phyloP scores from a whole-genome alignment of 805 yeast genomes.

The Candida incommunis region DNA sequence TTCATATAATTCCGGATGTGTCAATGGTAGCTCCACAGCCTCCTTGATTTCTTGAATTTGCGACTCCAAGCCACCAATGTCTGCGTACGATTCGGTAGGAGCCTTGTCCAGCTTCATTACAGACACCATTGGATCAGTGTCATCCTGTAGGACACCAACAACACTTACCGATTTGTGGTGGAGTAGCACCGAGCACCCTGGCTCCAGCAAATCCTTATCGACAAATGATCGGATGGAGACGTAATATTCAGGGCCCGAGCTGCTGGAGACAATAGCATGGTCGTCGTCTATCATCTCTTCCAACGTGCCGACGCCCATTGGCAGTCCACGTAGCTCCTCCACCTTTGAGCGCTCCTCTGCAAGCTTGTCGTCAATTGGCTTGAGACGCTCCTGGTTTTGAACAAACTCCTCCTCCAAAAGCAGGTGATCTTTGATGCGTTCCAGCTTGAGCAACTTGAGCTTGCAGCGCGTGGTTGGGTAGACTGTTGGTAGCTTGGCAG shows the following conservation, averaged over 20 bases:
- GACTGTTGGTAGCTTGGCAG: constrained; percentile 76
- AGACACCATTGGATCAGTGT: constrained; percentile 93
- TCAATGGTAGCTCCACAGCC: constrained; percentile 87
- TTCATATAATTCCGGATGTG: constrained; percentile 93
- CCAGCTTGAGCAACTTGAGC: constrained; percentile 78
- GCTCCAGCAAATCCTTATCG: constrained; percentile 89
- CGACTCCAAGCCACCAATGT: constrained; percentile 88
- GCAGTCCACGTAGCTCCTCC: constrained; percentile 91
- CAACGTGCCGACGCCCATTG: constrained; percentile 90
- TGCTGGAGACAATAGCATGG: constrained; percentile 93
- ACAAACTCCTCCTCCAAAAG: constrained; percentile 93
- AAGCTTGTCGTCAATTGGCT: constrained; percentile 92
- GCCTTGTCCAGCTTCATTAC: constrained; percentile 97
- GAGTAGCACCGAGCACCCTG: constrained; percentile 88
- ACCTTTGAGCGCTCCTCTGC: constrained; percentile 92
- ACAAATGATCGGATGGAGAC: constrained; percentile 93
- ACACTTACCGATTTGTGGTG: constrained; percentile 93
- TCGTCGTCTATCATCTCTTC: constrained; percentile 98
- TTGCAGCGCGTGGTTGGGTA: constrained; percentile 90
- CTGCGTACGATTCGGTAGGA: constrained; percentile 93
- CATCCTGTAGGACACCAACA: constrained; percentile 97
- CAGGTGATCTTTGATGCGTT: constrained; percentile 91
- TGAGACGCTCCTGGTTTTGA: constrained; percentile 83
- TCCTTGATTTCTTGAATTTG: constrained; percentile 98
- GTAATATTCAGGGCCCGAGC: constrained; percentile 94